Conservation (phyloP, 176 grass and related monocot genomes). For the Metroxylon sagu region DNA sequence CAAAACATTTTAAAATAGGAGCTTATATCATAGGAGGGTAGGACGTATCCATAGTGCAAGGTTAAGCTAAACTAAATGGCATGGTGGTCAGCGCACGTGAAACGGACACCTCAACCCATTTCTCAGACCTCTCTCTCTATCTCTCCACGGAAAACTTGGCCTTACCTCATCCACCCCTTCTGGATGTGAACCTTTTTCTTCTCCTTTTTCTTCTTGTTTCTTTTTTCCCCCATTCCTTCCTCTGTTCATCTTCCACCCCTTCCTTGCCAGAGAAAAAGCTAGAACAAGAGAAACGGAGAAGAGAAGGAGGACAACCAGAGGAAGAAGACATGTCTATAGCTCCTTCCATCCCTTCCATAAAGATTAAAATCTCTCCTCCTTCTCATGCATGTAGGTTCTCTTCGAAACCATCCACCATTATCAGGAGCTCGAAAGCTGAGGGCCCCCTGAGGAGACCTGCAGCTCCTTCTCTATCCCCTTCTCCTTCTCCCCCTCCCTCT, state of each 20-base stretch:
- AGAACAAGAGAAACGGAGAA: constrained; percentile 1
- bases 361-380: constrained; percentile 58
- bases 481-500: constrained; percentile 41
- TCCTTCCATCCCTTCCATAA: constrained; percentile 74
- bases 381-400: neutral
- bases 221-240: constrained; percentile 29
- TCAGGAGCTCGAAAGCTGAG: constrained; percentile 70
- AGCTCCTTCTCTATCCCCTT: constrained; percentile 60
- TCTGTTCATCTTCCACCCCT: neutral
- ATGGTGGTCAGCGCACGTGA: too few species aligned
- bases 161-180: too few species aligned
- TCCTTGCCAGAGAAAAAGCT: constrained; percentile 2
- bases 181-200: neutral
- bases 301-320: neutral
- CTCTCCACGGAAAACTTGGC: too few species aligned
- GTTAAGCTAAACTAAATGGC: too few species aligned
- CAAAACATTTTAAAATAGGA: too few species aligned
- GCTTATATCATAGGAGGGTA: too few species aligned
- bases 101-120: too few species aligned
- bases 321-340: constrained; percentile 60
- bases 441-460: constrained; percentile 82
- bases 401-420: constrained; percentile 27
- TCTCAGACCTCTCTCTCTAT: too few species aligned
- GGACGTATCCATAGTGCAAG: too few species aligned
- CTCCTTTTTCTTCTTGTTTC: constrained; percentile 3